Conservation (phyloP, 225 moss, liverwort and hornwort species). For the Polytrichum formosum region DNA sequence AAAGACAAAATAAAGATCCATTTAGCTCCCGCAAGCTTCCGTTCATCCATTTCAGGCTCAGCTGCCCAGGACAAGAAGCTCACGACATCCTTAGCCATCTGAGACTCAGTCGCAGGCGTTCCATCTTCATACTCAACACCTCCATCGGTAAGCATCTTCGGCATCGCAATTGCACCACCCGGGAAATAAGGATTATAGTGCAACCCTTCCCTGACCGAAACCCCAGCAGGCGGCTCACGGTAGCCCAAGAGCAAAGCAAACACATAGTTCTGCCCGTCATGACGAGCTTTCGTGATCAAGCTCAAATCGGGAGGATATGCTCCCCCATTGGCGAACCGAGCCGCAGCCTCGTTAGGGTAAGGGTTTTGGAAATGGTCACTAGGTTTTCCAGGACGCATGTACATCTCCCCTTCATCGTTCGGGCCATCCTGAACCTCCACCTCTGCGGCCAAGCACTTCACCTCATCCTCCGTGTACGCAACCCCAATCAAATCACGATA, state of each 20-base stretch:
- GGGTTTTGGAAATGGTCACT: constrained; percentile 86
- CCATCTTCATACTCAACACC: constrained; percentile 94
- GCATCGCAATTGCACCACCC: constrained; percentile 97
- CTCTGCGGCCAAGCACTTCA: constrained; percentile 82
- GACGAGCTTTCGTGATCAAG: constrained; percentile 92
- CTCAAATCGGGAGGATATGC: constrained; percentile 97
- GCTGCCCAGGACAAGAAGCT: constrained; percentile 90
- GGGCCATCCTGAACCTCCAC: constrained; percentile 91
- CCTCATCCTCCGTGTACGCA: constrained; percentile 95
- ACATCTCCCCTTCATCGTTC: constrained; percentile 98
- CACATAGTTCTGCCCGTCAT: constrained; percentile 93
- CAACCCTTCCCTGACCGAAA: constrained; percentile 88
- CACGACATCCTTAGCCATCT: constrained; percentile 96
- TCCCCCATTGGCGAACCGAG: constrained; percentile 83
- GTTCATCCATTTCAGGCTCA: constrained; percentile 97
- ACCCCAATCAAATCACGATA: constrained; percentile 94
- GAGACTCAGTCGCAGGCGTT: constrained; percentile 79
- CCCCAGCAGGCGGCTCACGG: constrained; percentile 89
- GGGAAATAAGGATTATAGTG: constrained; percentile 97
- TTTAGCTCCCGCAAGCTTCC: constrained; percentile 90
- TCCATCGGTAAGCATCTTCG: constrained; percentile 86
- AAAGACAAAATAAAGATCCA: constrained; percentile 89
- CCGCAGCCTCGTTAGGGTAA: constrained; percentile 82
- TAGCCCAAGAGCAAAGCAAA: constrained; percentile 85
- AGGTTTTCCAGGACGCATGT: constrained; percentile 76